A percentile compares a stretch with the other conserved stretches of the same genome.
Conservation (phyloP, 2,329 filamentous ascomycete genomes). For the Colletotrichum filicis region DNA sequence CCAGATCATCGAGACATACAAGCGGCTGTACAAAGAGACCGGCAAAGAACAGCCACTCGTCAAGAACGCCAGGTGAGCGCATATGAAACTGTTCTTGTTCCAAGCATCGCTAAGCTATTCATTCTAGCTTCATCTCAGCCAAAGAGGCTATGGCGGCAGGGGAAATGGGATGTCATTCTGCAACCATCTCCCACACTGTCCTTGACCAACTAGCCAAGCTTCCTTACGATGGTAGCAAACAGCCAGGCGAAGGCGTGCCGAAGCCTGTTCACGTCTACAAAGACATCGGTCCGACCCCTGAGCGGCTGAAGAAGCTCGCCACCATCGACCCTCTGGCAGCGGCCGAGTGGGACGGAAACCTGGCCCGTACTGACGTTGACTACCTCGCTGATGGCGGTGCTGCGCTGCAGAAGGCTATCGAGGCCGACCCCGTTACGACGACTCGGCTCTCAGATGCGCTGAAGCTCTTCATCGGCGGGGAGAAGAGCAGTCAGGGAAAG, state of each 20-base stretch:
- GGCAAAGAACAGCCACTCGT: slow-evolving; percentile 59
- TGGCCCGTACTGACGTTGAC: slow-evolving; percentile 53
- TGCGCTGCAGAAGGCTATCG: slow-evolving; percentile 54
- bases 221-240: slow-evolving; percentile 48
- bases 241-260: slow-evolving; percentile 50
- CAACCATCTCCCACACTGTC: slow-evolving; percentile 53
- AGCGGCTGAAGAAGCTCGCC: slow-evolving; percentile 48
- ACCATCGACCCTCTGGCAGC: slow-evolving; percentile 52
- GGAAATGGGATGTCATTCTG: slow-evolving; percentile 58
- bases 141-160: slow-evolving; percentile 58
- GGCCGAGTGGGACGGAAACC: slow-evolving; percentile 50
- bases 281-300: slow-evolving; percentile 44
- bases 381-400: slow-evolving; percentile 58
- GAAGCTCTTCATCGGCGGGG: slow-evolving; percentile 51
- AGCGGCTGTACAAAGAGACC: slow-evolving; percentile 55
- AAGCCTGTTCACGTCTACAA: slow-evolving; percentile 54
- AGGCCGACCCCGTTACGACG: slow-evolving; percentile 48
- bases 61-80: slow-evolving; percentile 54
- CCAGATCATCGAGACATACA: slow-evolving; percentile 60
- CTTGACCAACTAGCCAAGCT: slow-evolving; percentile 51
- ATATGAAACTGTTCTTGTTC: no score
- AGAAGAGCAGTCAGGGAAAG: slow-evolving; percentile 49
- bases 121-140: slow-evolving; percentile 50
- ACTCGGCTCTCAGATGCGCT: slow-evolving; percentile 52
- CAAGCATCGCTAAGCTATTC: neutral